Conservation (phyloP, 2,329 filamentous ascomycete species). For the Fusarium lyarnte region DNA sequence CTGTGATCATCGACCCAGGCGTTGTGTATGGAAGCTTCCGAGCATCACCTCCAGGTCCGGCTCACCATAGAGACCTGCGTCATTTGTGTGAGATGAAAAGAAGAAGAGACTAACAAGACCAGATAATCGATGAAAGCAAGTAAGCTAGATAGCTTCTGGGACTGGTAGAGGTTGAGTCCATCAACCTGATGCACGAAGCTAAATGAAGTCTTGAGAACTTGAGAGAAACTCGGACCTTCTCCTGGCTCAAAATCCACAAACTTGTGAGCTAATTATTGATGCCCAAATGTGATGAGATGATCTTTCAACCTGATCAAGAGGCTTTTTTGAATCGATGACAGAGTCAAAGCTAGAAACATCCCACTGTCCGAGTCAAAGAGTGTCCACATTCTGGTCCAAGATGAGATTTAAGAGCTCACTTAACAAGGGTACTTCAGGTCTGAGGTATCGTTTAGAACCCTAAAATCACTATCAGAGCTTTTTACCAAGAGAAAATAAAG, state of each 20-base stretch:
- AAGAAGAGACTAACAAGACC: accelerated
- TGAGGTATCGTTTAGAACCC: too few relatives aligned
- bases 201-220: neutral
- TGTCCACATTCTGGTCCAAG: neutral
- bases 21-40: neutral
- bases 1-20: accelerated
- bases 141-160: too few relatives aligned
- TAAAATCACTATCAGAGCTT: neutral
- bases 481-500: accelerated
- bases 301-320: neutral
- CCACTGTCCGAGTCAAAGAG: neutral
- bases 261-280: neutral
- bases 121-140: accelerated
- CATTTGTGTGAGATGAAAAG: accelerated
- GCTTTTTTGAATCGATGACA: neutral
- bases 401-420: neutral
- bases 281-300: neutral
- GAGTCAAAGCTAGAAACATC: neutral
- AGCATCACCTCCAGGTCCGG: neutral
- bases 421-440: neutral
- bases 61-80: neutral
- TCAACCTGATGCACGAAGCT: too few relatives aligned
- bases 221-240: neutral
- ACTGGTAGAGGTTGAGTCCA: neutral
- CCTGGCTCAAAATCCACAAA: neutral